Evolutionary conservation across 768 basidiomycete genomes (phyloP), one percentile per base, ranked within the genome.

Genomic region (Auricularia sp.): DNA sequence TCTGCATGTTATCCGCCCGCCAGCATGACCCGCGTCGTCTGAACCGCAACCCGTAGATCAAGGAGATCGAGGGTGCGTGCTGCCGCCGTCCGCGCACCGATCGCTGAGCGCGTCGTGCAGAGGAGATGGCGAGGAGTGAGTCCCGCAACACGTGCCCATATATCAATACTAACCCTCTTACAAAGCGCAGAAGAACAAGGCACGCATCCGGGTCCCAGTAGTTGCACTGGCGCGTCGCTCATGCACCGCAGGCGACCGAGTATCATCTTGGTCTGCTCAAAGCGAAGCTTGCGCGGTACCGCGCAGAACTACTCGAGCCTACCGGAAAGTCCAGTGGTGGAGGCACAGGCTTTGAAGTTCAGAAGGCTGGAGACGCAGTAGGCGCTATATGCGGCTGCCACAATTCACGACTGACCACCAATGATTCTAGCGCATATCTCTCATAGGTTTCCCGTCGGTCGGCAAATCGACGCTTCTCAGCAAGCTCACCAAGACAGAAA

Each of bases 41-140:
- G 33, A 68, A 56, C n/a, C 47, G n/a, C 5, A 36, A 61, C 21
- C 47, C 36, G 39, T 62, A 95, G 93, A 96, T 97, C 70, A 95
- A 93, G 75, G 93, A 91, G 75, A 96, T 96, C 67, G 92, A 98
- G 83, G 91, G 92, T 92, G 73, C 77, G 89, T 68, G 59, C 36
- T 21, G 47, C 54, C 34, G 23, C 42, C 59, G 47, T 10, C 54
- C 23, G 56, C 29, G 53, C 6, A n/a, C 18, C 53, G 18, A 11
- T 34, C 36, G 8, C 39, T 29, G 35, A 47, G 59, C 14, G 44
- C 44, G 56, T 18, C 21, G 21, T 65, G 23, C 72, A 94, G 92
- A 93, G 86, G 95, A 98, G 84, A 97, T 98, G 95, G 88, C 91
- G 68, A 84, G 93, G 77, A 98, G 93, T 93, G 74, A 79, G 89